These are phyloP conservation scores for Globisporangium camurandrum DNA, from an alignment of 352 stramenopile species.

Conservation along the genomic window DNA sequence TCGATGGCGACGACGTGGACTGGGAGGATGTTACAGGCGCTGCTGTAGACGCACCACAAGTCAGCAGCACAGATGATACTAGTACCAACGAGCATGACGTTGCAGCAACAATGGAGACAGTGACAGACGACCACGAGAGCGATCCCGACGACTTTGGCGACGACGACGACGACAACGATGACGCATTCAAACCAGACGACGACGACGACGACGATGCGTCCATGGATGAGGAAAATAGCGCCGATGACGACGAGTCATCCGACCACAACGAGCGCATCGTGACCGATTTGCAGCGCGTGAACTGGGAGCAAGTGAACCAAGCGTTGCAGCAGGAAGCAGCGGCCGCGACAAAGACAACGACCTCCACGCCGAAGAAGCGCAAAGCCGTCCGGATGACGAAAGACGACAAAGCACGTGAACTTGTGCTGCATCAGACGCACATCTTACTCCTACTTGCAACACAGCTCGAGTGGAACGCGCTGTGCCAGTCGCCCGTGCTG, in stretches of 20 bases:
- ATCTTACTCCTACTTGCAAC: constrained; percentile 51
- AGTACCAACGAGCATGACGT: not conserved
- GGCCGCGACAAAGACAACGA: constrained; percentile 8
- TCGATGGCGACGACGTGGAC: constrained; percentile 47
- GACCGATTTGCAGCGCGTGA: constrained; percentile 33
- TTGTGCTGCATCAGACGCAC: constrained; percentile 60
- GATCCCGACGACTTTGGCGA: not conserved
- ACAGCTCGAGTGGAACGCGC: constrained; percentile 35
- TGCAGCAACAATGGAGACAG: not conserved
- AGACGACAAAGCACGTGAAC: constrained; percentile 51
- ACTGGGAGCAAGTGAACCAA: constrained; percentile 67
- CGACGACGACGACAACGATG: constrained; percentile 3
- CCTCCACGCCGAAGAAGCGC: constrained; percentile 15
- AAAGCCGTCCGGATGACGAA: constrained; percentile 50
- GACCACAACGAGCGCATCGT: not conserved
- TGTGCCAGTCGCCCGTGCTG: constrained; percentile 36
- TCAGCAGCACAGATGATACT: not conserved
- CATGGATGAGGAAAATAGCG: constrained; percentile 9
- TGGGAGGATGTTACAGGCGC: constrained; percentile 43
- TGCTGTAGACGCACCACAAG: not conserved
- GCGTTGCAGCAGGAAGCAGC: constrained; percentile 26
- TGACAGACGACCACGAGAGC: not conserved
- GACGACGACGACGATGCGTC: constrained; percentile 13
- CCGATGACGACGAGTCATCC: constrained; percentile 7
- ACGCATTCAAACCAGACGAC: constrained; percentile 9